These are phyloP conservation scores for Berkeleyomyces rouxiae DNA, from an alignment of 2,329 filamentous ascomycete genomes.

Conservation along the genomic window DNA sequence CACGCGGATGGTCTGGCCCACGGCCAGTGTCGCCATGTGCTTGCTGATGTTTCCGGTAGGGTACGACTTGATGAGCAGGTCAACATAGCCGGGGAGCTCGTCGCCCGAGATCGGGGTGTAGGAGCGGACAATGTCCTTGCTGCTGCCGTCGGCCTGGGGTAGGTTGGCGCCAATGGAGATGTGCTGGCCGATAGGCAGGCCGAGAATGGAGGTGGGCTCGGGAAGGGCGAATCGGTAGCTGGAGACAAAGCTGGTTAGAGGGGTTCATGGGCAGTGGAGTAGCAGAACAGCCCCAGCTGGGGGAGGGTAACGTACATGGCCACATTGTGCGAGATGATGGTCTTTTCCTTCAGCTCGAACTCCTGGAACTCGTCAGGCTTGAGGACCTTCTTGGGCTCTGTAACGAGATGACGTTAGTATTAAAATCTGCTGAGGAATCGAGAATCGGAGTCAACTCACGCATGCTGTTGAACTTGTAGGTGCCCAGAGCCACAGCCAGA, in stretches of 20 bases:
- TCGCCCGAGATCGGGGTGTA: conserved; percentile 88
- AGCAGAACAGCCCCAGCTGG: neutral
- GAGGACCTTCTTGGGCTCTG: conserved; percentile 66
- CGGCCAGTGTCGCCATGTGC: conserved; percentile 64
- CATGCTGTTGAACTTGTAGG: conserved; percentile 53
- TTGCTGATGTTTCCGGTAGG: conserved; percentile 95
- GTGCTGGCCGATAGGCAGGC: conserved; percentile 95
- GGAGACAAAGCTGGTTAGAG: conserved; percentile 3
- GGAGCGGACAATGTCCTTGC: conserved; percentile 74
- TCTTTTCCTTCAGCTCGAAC: conserved; percentile 89
- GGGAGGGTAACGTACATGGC: conserved; percentile 51
- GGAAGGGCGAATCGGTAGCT: conserved; percentile 90
- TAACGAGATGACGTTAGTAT: neutral
- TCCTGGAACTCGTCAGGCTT: conserved; percentile 80
- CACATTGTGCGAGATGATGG: conserved; percentile 90
- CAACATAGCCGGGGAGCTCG: conserved; percentile 78
- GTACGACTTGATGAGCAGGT: conserved; percentile 96
- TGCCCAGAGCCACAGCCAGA: conserved; percentile 48
- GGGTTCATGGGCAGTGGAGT: neutral
- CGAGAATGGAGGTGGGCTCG: conserved; percentile 61
- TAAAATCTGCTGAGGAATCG: neutral
- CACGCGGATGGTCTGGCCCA: conserved; percentile 80
- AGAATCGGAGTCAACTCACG: conserved; percentile 36
- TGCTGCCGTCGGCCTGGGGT: conserved; percentile 47
- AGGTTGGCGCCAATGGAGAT: conserved; percentile 83